Percentiles rank a stretch among this genome's conserved stretches.
Conservation (phyloP, 345 rosid species). For the Brassica juncea region DNA sequence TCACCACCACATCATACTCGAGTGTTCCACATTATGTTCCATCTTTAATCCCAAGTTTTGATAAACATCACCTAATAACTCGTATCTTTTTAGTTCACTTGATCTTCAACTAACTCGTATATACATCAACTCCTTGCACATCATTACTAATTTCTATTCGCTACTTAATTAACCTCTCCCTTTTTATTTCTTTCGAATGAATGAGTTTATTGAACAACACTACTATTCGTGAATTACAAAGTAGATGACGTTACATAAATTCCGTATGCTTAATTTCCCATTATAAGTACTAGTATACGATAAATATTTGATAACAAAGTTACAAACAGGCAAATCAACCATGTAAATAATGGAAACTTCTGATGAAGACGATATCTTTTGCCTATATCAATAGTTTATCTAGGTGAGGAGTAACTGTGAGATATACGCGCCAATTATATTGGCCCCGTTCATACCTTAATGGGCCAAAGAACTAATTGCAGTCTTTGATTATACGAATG, state of each 20-base stretch:
- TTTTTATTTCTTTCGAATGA: neutral
- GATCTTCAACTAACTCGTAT: neutral
- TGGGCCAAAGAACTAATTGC: constrained; percentile 7
- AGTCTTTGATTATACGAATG: neutral
- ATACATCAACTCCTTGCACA: neutral
- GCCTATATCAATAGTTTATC: neutral
- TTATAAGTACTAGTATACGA: neutral
- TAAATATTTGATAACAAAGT: neutral
- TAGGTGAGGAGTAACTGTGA: constrained; percentile 4
- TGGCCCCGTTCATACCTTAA: neutral
- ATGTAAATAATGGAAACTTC: constrained; percentile 10
- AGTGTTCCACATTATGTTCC: neutral
- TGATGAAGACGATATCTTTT: neutral
- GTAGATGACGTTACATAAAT: neutral
- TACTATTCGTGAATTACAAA: neutral
- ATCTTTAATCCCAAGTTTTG: neutral
- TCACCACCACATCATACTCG: neutral
- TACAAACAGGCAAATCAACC: neutral
- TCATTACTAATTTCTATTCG: neutral
- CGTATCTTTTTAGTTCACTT: neutral
- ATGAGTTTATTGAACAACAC: neutral
- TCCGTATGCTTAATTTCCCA: neutral
- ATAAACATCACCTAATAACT: neutral
- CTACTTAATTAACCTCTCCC: neutral
- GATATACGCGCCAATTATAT: neutral